Evolutionary conservation across 169 alveolate species (phyloP).

Genomic region (Plasmodium knowlesi): DNA sequence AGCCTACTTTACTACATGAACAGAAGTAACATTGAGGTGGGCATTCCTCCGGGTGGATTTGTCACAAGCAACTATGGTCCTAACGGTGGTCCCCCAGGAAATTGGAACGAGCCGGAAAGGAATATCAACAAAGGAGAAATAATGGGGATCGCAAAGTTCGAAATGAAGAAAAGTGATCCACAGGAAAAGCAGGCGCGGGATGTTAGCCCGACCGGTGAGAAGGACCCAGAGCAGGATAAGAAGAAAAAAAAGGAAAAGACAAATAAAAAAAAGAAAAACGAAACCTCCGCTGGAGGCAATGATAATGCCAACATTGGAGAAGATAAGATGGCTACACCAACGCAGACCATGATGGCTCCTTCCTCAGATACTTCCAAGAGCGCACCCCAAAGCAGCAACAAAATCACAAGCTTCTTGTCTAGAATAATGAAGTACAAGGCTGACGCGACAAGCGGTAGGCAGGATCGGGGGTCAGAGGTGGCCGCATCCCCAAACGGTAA

Average conservation of each 20-base stretch:
- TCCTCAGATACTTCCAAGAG: no score
- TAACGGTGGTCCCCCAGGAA: not conserved
- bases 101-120: not conserved
- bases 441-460: not conserved
- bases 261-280: slow-evolving; percentile 7
- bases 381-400: not conserved
- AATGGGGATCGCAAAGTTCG: not conserved
- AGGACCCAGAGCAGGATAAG: not conserved
- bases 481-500: not conserved
- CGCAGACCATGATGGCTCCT: no score
- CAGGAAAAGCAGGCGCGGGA: not conserved
- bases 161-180: not conserved
- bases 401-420: not conserved
- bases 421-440: not conserved
- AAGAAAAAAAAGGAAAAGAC: slow-evolving; percentile 44
- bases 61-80: not conserved
- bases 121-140: not conserved
- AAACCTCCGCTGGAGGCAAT: not conserved
- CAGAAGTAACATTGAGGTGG: not conserved
- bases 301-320: not conserved
- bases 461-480: not conserved
- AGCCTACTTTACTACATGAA: not conserved
- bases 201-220: not conserved
- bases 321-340: not conserved
- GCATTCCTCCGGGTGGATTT: not conserved